phyloP scores from a whole-genome alignment of 2,329 filamentous ascomycete genomes.

The Grosmannia clavigera region DNA sequence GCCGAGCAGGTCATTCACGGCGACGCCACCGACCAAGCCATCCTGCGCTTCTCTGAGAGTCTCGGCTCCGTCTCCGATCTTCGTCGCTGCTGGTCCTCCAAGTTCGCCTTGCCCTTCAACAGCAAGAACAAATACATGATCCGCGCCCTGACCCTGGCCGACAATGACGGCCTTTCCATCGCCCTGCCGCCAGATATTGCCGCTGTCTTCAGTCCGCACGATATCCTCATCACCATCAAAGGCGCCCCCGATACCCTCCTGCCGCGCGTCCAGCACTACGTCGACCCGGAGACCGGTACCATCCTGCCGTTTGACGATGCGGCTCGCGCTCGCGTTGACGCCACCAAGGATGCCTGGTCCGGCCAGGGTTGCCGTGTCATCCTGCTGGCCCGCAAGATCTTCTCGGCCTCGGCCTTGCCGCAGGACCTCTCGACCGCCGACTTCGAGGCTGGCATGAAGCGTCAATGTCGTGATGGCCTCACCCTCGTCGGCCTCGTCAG shows the following conservation, averaged over 20 bases:
- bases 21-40: conserved; percentile 64
- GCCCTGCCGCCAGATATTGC: conserved; percentile 26
- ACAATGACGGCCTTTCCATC: conserved; percentile 23
- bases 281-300: conserved; percentile 39
- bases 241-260: conserved; percentile 67
- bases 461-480: conserved; percentile 49
- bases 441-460: conserved; percentile 46
- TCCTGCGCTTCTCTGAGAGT: conserved; percentile 58
- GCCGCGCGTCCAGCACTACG: conserved; percentile 44
- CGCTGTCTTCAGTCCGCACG: conserved; percentile 21
- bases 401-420: conserved; percentile 28
- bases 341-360: conserved; percentile 56
- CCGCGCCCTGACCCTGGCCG: conserved; percentile 38
- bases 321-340: conserved; percentile 35
- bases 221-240: conserved; percentile 57
- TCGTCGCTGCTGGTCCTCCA: conserved; percentile 49
- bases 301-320: conserved; percentile 34
- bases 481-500: conserved; percentile 63
- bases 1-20: conserved; percentile 54
- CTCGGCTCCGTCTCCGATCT: conserved; percentile 48
- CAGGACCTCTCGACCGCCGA: conserved; percentile 30
- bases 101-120: conserved; percentile 63
- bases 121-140: conserved; percentile 80
- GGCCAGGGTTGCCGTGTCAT: conserved; percentile 56
- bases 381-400: conserved; percentile 48